A percentile compares a stretch with the other conserved stretches of the same genome.
These are phyloP conservation scores for Luffa aegyptiaca DNA, from an alignment of 306 rosid species.

Conservation along the genomic window DNA sequence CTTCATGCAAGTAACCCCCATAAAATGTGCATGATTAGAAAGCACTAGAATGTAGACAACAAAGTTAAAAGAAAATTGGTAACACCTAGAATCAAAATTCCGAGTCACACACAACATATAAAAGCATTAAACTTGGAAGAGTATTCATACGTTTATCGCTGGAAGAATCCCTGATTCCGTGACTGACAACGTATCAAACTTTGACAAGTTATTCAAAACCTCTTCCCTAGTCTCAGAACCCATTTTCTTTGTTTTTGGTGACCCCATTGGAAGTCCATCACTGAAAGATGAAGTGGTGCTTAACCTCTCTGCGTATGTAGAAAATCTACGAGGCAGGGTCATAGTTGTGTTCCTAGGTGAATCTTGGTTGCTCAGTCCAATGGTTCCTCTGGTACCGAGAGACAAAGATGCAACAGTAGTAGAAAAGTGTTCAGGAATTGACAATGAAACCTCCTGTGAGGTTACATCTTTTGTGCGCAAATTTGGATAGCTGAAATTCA, in stretches of 20 bases:
- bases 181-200: slow-evolving; percentile 47
- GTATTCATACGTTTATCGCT: slow-evolving; percentile 48
- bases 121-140: slow-evolving; percentile 7
- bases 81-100: slow-evolving; percentile 2
- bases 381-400: slow-evolving; percentile 42
- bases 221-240: slow-evolving; percentile 91
- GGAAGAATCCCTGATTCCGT: slow-evolving; percentile 44
- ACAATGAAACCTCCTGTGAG: slow-evolving; percentile 55
- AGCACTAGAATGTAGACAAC: neutral
- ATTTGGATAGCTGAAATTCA: slow-evolving; percentile 42
- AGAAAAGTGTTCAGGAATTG: slow-evolving; percentile 42
- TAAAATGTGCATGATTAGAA: neutral
- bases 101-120: neutral
- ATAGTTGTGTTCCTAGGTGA: slow-evolving; percentile 39
- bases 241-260: slow-evolving; percentile 85
- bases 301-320: slow-evolving; percentile 90
- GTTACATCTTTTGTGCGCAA: slow-evolving; percentile 53
- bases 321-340: slow-evolving; percentile 51
- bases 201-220: slow-evolving; percentile 51
- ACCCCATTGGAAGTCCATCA: slow-evolving; percentile 57
- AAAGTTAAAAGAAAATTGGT: neutral
- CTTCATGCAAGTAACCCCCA: neutral
- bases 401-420: slow-evolving; percentile 42
- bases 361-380: slow-evolving; percentile 56
- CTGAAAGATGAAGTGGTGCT: slow-evolving; percentile 61